These are phyloP conservation scores for Solanum etuberosum DNA, from an alignment of 257 asterid species.

Conservation along the genomic window DNA sequence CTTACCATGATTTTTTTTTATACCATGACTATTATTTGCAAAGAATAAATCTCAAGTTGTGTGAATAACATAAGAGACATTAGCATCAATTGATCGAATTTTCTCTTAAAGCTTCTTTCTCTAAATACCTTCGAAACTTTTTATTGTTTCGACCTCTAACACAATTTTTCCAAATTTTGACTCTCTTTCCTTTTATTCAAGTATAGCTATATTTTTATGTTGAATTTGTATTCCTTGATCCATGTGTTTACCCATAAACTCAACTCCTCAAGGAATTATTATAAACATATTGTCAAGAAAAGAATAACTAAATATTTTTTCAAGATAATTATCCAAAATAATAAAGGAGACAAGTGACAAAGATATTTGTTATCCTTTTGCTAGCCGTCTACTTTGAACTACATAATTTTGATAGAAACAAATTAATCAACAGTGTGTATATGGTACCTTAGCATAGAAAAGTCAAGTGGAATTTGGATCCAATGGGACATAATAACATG, in stretches of 20 bases:
- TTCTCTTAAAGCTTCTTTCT: neutral
- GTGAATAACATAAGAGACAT: neutral
- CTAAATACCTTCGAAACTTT: no score
- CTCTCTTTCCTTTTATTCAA: no score
- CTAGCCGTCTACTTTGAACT: neutral
- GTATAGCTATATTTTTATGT: no score
- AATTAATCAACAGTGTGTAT: no score
- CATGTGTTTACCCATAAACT: no score
- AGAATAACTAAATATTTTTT: neutral
- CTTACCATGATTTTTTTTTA: neutral
- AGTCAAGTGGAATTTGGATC: neutral
- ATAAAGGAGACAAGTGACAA: neutral
- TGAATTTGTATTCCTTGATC: no score
- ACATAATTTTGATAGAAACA: neutral
- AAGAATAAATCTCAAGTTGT: neutral
- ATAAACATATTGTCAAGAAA: no score
- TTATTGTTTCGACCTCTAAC: no score
- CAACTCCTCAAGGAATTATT: no score
- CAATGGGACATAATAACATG: neutral
- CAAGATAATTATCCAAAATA: neutral
- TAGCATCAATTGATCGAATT: neutral
- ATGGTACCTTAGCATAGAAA: neutral
- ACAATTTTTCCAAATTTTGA: fast-evolving
- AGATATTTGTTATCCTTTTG: neutral
- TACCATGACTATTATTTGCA: neutral